These are phyloP conservation scores for Thymus mandschuricus DNA, from an alignment of 257 asterid genomes.

Conservation along the genomic window DNA sequence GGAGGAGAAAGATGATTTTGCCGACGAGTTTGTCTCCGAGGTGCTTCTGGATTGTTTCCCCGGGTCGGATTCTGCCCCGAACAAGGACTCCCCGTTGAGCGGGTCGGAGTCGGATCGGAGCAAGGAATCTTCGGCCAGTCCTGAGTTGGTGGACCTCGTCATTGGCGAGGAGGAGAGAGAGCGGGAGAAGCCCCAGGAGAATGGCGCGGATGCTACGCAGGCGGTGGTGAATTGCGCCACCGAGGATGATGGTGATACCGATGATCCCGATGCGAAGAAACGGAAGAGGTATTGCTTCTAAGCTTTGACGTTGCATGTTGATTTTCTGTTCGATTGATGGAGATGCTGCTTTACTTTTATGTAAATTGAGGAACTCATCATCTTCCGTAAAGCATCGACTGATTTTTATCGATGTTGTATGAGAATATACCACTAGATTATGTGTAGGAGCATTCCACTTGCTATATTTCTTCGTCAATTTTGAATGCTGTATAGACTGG, in stretches of 20 bases:
- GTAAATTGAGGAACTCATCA: too few relatives aligned
- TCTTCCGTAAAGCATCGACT: background rate
- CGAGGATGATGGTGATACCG: constrained; percentile 32
- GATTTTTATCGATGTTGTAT: background rate
- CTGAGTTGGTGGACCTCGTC: constrained; percentile 38
- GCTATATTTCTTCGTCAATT: background rate
- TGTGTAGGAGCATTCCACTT: background rate
- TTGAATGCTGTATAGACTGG: background rate
- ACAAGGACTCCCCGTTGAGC: background rate
- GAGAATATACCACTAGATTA: background rate
- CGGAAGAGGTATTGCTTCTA: constrained; percentile 65
- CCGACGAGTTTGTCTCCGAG: constrained; percentile 49
- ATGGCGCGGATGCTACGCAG: constrained; percentile 20
- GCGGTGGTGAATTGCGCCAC: constrained; percentile 22
- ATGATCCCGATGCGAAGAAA: constrained; percentile 67
- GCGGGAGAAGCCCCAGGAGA: constrained; percentile 33
- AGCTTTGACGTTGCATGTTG: background rate
- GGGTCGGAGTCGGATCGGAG: constrained; percentile 35
- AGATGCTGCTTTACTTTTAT: background rate
- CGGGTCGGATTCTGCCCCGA: constrained; percentile 33
- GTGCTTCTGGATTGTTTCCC: constrained; percentile 51
- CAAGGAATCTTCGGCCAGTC: constrained; percentile 42
- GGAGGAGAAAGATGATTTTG: constrained; percentile 20
- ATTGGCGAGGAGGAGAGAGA: constrained; percentile 37
- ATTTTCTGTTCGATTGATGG: background rate